These are phyloP conservation scores for Cenococcum geophilum DNA, from an alignment of 495 filamentous ascomycete genomes.

Conservation along the genomic window DNA sequence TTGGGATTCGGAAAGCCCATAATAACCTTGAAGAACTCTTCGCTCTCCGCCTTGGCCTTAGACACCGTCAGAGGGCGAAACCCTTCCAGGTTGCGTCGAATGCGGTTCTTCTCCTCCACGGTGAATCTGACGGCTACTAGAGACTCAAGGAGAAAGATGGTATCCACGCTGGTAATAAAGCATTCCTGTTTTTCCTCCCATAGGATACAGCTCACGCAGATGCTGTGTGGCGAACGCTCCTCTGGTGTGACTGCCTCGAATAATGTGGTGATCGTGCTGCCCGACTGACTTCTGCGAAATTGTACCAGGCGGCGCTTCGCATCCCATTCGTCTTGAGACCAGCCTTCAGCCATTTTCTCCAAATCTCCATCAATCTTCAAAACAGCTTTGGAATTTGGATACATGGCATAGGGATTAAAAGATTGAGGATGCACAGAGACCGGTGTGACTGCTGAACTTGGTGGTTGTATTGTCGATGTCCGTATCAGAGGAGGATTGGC, in stretches of 20 bases:
- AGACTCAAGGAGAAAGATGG: constrained; percentile 83
- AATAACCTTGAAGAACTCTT: constrained; percentile 97
- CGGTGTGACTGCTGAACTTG: constrained; percentile 43
- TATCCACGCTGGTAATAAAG: constrained; percentile 94
- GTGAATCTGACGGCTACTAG: constrained; percentile 74
- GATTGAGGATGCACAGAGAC: constrained; percentile 27
- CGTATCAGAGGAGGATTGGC: constrained; percentile 67
- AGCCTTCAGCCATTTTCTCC: constrained; percentile 67
- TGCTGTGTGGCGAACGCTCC: constrained; percentile 34
- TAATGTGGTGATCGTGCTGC: constrained; percentile 38
- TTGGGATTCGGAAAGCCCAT: constrained; percentile 96
- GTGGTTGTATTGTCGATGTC: constrained; percentile 71
- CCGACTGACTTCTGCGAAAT: constrained; percentile 68
- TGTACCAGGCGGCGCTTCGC: constrained; percentile 74
- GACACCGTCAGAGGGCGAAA: constrained; percentile 86
- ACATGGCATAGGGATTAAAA: constrained; percentile 78
- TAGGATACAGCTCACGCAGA: constrained; percentile 50
- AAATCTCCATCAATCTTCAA: constrained; percentile 82
- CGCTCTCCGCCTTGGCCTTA: constrained; percentile 83
- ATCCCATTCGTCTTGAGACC: constrained; percentile 73
- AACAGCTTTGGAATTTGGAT: constrained; percentile 71
- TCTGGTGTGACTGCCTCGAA: constrained; percentile 39
- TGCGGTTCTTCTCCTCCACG: constrained; percentile 94
- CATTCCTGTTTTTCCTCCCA: constrained; percentile 84
- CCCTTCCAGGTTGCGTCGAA: constrained; percentile 87